Conservation (phyloP, 495 filamentous ascomycete species). For the Aspergillus indologenus region DNA sequence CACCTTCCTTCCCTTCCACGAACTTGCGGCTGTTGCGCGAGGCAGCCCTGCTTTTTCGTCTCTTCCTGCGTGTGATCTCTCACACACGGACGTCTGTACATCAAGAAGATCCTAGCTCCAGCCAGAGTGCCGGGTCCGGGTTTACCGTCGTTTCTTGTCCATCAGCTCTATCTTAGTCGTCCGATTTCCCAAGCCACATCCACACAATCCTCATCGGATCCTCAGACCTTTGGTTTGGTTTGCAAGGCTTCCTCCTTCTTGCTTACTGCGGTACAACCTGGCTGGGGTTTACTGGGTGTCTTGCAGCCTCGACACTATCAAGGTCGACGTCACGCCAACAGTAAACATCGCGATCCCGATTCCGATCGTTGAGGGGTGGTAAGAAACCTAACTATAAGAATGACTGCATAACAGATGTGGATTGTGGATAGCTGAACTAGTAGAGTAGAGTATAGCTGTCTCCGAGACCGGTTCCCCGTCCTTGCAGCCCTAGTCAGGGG, state of each 20-base stretch:
- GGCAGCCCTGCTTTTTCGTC: constrained; percentile 8
- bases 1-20: too few relatives aligned
- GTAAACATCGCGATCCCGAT: not conserved
- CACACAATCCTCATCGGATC: not conserved
- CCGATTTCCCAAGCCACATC: constrained; percentile 21
- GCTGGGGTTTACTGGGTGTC: too few relatives aligned
- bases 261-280: too few relatives aligned
- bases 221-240: not conserved
- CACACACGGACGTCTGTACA: not conserved
- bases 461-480: not conserved
- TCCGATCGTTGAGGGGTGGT: not conserved
- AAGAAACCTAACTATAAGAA: not conserved
- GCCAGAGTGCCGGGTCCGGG: constrained; percentile 27
- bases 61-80: constrained; percentile 15
- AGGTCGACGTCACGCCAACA: not conserved
- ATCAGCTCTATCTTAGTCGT: not conserved
- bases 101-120: constrained; percentile 24
- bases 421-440: not conserved
- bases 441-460: too few relatives aligned
- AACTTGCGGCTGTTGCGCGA: constrained; percentile 1
- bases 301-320: too few relatives aligned
- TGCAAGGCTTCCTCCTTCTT: too few relatives aligned
- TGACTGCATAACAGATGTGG: not conserved
- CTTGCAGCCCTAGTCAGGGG: constrained; percentile 22
- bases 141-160: not conserved